A percentile compares a stretch with the other conserved stretches of the same genome.
phyloP scores from a whole-genome alignment of 2,329 filamentous ascomycete genomes.

The Neonectria neomacrospora region DNA sequence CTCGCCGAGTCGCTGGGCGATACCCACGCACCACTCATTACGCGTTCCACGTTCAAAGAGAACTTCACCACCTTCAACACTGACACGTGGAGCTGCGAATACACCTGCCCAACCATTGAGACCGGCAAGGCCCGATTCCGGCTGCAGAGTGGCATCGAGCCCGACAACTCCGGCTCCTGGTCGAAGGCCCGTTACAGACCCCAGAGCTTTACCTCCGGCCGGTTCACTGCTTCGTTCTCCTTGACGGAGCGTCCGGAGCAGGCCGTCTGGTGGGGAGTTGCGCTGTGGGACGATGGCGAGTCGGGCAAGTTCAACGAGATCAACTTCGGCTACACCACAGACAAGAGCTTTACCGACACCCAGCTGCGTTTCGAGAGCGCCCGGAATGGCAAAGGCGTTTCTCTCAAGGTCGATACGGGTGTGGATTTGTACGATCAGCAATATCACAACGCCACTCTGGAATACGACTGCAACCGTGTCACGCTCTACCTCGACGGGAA shows the following conservation, averaged over 20 bases:
- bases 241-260: constrained; percentile 25
- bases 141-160: constrained; percentile 14
- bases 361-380: constrained; percentile 32
- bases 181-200: constrained; percentile 32
- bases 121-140: constrained; percentile 30
- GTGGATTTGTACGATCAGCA: constrained; percentile 29
- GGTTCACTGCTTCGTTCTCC: constrained; percentile 30
- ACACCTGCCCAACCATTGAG: constrained; percentile 33
- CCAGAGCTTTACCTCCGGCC: constrained; percentile 29
- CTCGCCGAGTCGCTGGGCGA: not conserved
- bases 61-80: constrained; percentile 29
- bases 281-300: constrained; percentile 29
- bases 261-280: constrained; percentile 37
- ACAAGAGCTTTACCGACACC: constrained; percentile 20
- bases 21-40: not conserved
- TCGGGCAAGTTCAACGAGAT: constrained; percentile 32
- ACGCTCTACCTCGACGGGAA: constrained; percentile 30
- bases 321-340: constrained; percentile 37
- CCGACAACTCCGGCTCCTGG: constrained; percentile 30
- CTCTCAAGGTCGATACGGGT: constrained; percentile 23
- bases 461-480: constrained; percentile 30
- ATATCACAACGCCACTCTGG: constrained; percentile 31
- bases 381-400: constrained; percentile 10
- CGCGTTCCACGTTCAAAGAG: constrained; percentile 22
- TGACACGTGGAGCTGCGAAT: constrained; percentile 28